Base-by-base conservation (phyloP, 805 yeast species). In the Wickerhamiella hasegawae region DNA sequence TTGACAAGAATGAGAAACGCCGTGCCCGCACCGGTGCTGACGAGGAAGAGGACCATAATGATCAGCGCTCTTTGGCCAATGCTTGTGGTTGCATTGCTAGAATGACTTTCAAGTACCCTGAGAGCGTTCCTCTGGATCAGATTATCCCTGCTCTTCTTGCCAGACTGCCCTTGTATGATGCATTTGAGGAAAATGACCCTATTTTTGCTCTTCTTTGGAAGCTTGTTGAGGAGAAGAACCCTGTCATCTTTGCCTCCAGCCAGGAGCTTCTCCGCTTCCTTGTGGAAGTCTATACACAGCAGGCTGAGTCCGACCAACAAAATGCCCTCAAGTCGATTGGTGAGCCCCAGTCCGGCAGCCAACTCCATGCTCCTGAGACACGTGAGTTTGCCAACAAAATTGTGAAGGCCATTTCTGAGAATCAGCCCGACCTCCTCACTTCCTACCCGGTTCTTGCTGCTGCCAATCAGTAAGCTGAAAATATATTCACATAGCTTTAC, bases 81-180 rank as follows among this genome's bases (percentile, higher is more conserved):
- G 94, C 94, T 4, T 78, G 90, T 57, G 98, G 98, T 30, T 90
- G 97, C 69, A 94, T 85, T 39, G 85, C 94, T 14, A 74, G 98
- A 60, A 68, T 90, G 80, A 70, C 80, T 11, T 62, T 81, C 55
- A 76, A 77, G 53, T 69, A 79, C 55, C 73, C 71, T 48, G 60
- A 59, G 26, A 43, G 47, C 14, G 73, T 85, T 46, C 96, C 96
- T 40, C 59, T 83, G 45, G 73, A 68, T 40, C 84, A 73, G 37
- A 71, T 87, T 29, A 62, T 79, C 17, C 92, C 94, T 33, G 69
- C 66, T 18, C 65, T 90, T 50, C 62, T 85, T 42, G 60, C 66
- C 34, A 87, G 79, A 49, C 68, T 90, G 52, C 98, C 98, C 34
- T 69, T 90, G 52, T 71, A 74, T 52, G 73, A 84, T 36, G 96